Evolutionary conservation across 2,329 filamentous ascomycete genomes (phyloP).

Genomic region (Diaporthe amygdali): DNA sequence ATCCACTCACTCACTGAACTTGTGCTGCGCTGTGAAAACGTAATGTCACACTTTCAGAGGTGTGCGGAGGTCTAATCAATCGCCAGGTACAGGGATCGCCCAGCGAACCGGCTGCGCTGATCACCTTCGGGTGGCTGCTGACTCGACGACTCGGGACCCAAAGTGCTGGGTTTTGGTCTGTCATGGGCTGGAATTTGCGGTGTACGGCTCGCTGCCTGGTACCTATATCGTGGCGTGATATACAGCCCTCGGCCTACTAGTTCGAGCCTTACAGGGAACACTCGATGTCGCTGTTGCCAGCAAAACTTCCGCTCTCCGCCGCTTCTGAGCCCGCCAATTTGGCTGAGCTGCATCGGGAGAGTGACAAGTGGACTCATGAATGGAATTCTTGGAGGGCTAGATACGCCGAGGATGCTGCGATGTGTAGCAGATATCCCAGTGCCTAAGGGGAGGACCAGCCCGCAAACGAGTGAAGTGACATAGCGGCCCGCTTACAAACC

Average conservation of each 20-base stretch:
- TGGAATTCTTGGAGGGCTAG: background rate
- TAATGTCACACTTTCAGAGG: background rate
- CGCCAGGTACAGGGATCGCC: slow-evolving; percentile 19
- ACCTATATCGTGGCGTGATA: slow-evolving; percentile 17
- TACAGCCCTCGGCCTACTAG: background rate
- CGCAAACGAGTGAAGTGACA: background rate
- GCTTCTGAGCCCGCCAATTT: background rate
- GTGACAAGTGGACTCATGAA: background rate
- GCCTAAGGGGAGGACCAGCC: background rate
- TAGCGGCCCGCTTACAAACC: background rate
- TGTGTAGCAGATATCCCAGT: background rate
- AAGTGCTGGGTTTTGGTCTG: slow-evolving; percentile 24
- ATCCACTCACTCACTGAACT: background rate
- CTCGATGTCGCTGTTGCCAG: background rate
- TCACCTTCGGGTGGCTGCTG: slow-evolving; percentile 26
- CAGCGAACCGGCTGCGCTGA: slow-evolving; percentile 20
- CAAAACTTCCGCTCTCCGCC: background rate
- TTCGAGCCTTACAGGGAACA: background rate
- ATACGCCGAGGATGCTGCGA: background rate
- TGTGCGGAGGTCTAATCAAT: background rate
- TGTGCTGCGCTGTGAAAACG: background rate
- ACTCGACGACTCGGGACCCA: slow-evolving; percentile 23
- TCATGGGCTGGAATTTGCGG: slow-evolving; percentile 16
- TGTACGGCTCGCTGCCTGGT: background rate
- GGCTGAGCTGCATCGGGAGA: background rate